Percentiles rank a stretch among this genome's conserved stretches.
phyloP scores from a whole-genome alignment of 495 filamentous ascomycete species.

The Annulohypoxylon bovei region DNA sequence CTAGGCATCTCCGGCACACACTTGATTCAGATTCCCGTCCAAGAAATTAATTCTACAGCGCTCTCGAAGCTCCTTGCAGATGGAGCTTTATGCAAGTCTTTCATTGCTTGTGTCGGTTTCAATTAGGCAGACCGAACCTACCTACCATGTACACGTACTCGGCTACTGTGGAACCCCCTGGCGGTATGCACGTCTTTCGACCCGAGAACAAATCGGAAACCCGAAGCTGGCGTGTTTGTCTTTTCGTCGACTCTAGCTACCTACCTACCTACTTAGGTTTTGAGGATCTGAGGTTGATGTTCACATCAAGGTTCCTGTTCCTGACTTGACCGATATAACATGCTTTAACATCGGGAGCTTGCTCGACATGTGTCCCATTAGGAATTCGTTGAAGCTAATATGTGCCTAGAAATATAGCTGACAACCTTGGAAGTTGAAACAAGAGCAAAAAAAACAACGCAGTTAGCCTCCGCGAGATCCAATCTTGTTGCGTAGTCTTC shows the following conservation, averaged over 20 bases:
- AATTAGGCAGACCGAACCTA: slow-evolving; percentile 34
- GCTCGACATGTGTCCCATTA: slow-evolving; percentile 1
- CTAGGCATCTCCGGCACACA: not conserved
- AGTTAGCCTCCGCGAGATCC: not conserved
- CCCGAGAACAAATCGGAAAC: slow-evolving; percentile 43
- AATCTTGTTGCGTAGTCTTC: slow-evolving; percentile 2
- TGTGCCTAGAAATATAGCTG: not conserved
- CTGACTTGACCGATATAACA: slow-evolving; percentile 33
- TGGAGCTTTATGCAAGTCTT: slow-evolving; percentile 22
- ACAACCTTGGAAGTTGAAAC: not conserved
- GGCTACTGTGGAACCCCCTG: slow-evolving; percentile 29
- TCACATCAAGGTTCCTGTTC: slow-evolving; percentile 37
- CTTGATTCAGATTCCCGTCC: slow-evolving; percentile 14
- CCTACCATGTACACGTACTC: slow-evolving; percentile 33
- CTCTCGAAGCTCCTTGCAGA: slow-evolving; percentile 26
- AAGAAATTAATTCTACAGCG: slow-evolving; percentile 27
- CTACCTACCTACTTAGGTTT: not conserved
- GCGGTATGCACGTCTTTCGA: slow-evolving; percentile 43
- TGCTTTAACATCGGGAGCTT: not conserved
- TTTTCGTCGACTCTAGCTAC: not conserved
- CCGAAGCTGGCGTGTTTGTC: slow-evolving; percentile 19
- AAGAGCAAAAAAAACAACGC: not conserved
- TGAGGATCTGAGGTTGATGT: not conserved
- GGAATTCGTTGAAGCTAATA: slow-evolving; percentile 4
- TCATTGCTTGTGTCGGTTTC: slow-evolving; percentile 33